Evolutionary conservation across 1,284 basidiomycete genomes (phyloP).

Genomic region (Lignosus rhinocerotis): DNA sequence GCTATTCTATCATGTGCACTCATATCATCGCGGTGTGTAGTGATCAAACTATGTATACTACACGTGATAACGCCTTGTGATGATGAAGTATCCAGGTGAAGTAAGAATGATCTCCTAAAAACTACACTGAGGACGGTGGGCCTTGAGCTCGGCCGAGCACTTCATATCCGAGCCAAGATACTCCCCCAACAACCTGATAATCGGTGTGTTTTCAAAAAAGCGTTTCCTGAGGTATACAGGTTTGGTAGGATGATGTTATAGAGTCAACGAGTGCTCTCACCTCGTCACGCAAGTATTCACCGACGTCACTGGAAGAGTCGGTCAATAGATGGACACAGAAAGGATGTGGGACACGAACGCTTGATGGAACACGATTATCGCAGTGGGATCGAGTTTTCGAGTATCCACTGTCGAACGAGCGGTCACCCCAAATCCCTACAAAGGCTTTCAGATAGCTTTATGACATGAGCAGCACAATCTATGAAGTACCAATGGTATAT

Average conservation of each 20-base stretch:
- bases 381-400: slow-evolving; percentile 95
- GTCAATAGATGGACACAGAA: slow-evolving; percentile 3
- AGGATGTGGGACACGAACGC: slow-evolving; percentile 58
- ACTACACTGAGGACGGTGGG: slow-evolving; percentile 9
- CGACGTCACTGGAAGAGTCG: slow-evolving; percentile 73
- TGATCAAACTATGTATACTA: not conserved
- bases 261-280: slow-evolving; percentile 43
- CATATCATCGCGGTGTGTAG: not conserved
- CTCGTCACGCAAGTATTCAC: slow-evolving; percentile 95
- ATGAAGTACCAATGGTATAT: slow-evolving; percentile 78
- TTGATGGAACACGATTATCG: slow-evolving; percentile 99
- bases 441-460: slow-evolving; percentile 2
- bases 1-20: too few relatives aligned
- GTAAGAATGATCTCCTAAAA: not conserved
- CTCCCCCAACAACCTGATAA: not conserved
- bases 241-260: not conserved
- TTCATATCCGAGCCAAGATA: slow-evolving; percentile 30
- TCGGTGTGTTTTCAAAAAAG: slow-evolving; percentile 51
- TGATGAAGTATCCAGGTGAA: too few relatives aligned
- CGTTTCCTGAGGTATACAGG: slow-evolving; percentile 53
- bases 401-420: slow-evolving; percentile 96
- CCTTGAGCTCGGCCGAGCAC: slow-evolving; percentile 32
- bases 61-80: not conserved
- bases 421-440: slow-evolving; percentile 95
- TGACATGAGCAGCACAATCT: not conserved